A percentile compares a stretch with the other conserved stretches of the same genome.
These are phyloP conservation scores for Pseudovirgaria hyperparasitica DNA, from an alignment of 2,329 filamentous ascomycete species.

Conservation along the genomic window DNA sequence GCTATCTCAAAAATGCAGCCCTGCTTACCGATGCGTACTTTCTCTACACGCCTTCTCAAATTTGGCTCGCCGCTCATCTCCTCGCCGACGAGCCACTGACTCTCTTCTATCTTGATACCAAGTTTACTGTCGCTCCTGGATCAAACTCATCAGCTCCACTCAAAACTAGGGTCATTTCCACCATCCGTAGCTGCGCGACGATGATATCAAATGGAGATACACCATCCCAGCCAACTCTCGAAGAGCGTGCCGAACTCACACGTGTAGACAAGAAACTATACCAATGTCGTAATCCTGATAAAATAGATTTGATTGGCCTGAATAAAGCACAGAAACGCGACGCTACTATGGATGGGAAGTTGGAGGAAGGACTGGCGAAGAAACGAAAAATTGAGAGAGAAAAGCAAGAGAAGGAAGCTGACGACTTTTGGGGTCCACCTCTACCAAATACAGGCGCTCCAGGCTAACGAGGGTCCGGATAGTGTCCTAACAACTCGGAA, in stretches of 20 bases:
- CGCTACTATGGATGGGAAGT: slow-evolving; percentile 20
- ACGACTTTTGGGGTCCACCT: slow-evolving; percentile 33
- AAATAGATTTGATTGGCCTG: slow-evolving; percentile 57
- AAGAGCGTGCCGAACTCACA: slow-evolving; percentile 38
- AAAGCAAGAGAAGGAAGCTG: slow-evolving; percentile 28
- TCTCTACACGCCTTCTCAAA: slow-evolving; percentile 86
- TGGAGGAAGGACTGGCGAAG: slow-evolving; percentile 31
- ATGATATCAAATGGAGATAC: too few relatives aligned
- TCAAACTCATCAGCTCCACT: slow-evolving; percentile 9
- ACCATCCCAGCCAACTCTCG: slow-evolving; percentile 18
- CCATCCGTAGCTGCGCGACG: slow-evolving; percentile 25
- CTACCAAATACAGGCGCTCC: too few relatives aligned
- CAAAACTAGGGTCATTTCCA: slow-evolving; percentile 22
- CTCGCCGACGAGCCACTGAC: slow-evolving; percentile 58
- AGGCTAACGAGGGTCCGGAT: too few relatives aligned
- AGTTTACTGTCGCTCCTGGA: slow-evolving; percentile 18
- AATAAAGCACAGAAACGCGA: slow-evolving; percentile 47
- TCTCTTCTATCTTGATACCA: slow-evolving; percentile 32
- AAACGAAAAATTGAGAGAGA: slow-evolving; percentile 32
- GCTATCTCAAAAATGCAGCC: slow-evolving; percentile 47
- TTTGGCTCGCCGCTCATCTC: slow-evolving; percentile 71
- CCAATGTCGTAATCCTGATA: slow-evolving; percentile 61
- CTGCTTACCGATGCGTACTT: slow-evolving; percentile 94
- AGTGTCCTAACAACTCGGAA: too few relatives aligned
- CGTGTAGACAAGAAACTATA: slow-evolving; percentile 54